Evolutionary conservation across 169 alveolate species (phyloP).

Genomic region (Eimeria praecox): DNA sequence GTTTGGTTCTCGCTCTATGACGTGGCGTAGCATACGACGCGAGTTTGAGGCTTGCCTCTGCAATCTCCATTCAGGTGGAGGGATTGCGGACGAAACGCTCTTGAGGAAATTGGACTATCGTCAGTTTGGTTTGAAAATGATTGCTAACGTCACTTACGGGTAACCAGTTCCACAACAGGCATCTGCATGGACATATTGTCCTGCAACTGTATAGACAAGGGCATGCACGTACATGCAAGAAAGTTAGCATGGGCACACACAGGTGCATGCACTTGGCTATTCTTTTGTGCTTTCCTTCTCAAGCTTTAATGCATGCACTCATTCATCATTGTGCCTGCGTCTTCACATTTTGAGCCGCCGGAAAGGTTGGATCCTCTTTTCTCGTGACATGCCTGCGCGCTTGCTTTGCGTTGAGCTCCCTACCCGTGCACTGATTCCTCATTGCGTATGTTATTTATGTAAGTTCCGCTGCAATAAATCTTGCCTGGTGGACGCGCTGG

Average conservation of each 20-base stretch:
- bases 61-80: background rate
- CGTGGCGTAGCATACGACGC: background rate
- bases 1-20: background rate
- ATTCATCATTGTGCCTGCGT: background rate
- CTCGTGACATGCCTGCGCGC: background rate
- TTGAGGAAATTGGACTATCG: constrained; percentile 94
- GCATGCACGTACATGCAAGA: background rate
- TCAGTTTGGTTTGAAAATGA: constrained; percentile 96
- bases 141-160: constrained; percentile 96
- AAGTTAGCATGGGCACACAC: background rate
- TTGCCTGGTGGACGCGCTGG: background rate
- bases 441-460: background rate
- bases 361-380: background rate
- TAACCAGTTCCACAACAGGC: background rate
- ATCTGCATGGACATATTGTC: background rate
- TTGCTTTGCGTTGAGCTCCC: background rate
- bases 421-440: background rate
- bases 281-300: background rate
- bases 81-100: constrained; percentile 84
- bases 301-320: background rate
- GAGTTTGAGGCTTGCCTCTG: background rate
- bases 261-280: background rate
- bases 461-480: background rate
- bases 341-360: background rate
- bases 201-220: background rate